Percentiles rank a stretch among this genome's conserved stretches.
These are phyloP conservation scores for Gossypium gossypioides DNA, from an alignment of 441 rosid species.

Conservation along the genomic window DNA sequence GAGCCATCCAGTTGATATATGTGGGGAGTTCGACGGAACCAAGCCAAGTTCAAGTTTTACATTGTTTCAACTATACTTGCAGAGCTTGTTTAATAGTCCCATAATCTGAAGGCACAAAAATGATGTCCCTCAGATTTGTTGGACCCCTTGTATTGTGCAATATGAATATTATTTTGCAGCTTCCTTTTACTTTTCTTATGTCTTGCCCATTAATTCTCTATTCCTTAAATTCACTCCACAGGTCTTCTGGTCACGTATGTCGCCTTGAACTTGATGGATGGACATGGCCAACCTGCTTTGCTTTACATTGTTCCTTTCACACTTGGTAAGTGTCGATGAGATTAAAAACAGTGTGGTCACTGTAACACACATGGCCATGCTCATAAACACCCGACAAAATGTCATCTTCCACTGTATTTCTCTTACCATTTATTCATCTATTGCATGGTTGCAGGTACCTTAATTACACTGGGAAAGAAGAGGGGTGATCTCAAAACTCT, in stretches of 20 bases:
- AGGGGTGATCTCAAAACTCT: constrained; percentile 69
- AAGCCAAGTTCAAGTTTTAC: background rate
- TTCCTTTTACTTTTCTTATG: background rate
- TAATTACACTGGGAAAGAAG: constrained; percentile 64
- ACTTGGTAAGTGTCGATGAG: constrained; percentile 41
- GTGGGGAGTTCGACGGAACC: background rate
- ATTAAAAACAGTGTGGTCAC: background rate
- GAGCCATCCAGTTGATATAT: background rate
- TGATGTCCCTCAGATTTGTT: background rate
- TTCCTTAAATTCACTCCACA: constrained; percentile 12
- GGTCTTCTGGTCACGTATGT: constrained; percentile 70
- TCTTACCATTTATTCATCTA: background rate
- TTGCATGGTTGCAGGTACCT: constrained; percentile 48
- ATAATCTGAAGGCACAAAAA: background rate
- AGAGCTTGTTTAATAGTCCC: background rate
- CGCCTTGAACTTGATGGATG: constrained; percentile 75
- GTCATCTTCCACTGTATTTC: background rate
- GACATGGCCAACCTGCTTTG: constrained; percentile 75
- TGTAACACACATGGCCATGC: background rate
- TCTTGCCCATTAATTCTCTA: background rate
- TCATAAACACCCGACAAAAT: background rate
- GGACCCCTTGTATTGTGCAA: background rate
- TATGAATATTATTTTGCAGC: background rate
- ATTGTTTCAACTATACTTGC: background rate
- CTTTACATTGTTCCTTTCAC: constrained; percentile 77